Base-by-base conservation (phyloP, 2,329 filamentous ascomycete species). In the Fusarium tupiense region DNA sequence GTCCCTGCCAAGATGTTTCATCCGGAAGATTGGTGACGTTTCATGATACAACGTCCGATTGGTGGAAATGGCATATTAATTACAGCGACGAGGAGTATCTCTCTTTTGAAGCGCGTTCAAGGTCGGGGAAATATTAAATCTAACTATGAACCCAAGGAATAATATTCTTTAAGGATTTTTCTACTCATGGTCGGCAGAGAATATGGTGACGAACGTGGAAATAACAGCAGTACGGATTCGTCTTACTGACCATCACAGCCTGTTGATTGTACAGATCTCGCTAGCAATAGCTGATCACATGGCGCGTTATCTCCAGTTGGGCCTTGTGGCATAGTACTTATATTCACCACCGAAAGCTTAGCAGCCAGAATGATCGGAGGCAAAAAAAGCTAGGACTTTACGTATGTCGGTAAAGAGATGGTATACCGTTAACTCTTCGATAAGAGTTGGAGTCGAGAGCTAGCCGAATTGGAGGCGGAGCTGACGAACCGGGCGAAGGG, bases 301-400 rank as follows among this genome's bases (percentile, higher is more conserved):
- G 22, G 4, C 17, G 29, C 10, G 17, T 1, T 6, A 20, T 52
- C 19, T 49, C 2, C 26, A 22, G 19, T 29, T 14, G 8, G 16
- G 8, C 17, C 8, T 10, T 0, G 8, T 19, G 16, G 8, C 22
- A 3, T 4, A 24, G 22, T 0, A 8, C 29, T 14, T 2, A 33
- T 0, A 20, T 35, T 14, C 17, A 10, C 6, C 22, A 8, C 0
- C 7, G 3, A 52, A 7, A 33, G 1, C 12, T 24, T 13, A 19
- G 29, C 6, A 8, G 16, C 6, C 8, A n/a, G 29, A 50, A 24
- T 0, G 0, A 24, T n/a, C 12, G 2, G 6, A 3, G 9, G 22
- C 8, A 19, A 50, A n/a, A 50, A n/a, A 20, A 20, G 14, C 6
- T 10, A 24, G 16, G 1, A 20, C 3, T 13, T 37, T 3, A 2